Evolutionary conservation across 805 yeast genomes (phyloP).

Genomic region (Saturnispora saitoi): DNA sequence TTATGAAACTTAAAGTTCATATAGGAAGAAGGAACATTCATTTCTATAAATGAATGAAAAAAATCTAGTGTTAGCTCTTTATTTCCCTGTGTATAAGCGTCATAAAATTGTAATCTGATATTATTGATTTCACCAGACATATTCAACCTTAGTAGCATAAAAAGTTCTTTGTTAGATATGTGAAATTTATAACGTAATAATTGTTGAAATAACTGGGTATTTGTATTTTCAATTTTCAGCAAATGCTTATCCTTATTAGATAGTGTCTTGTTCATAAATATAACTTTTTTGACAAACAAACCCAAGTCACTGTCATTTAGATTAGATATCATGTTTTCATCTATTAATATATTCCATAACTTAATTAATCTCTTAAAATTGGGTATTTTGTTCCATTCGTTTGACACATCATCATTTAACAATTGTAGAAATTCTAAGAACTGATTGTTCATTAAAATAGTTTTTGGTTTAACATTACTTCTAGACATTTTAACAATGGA

Average conservation of each 20-base stretch:
- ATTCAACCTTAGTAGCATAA: conserved; percentile 9
- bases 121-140: not conserved
- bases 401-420: conserved; percentile 7
- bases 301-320: conserved; percentile 9
- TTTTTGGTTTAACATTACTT: conserved; percentile 3
- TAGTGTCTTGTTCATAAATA: conserved; percentile 6
- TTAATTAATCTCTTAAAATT: conserved; percentile 6
- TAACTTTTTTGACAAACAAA: conserved; percentile 6
- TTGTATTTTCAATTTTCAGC: conserved; percentile 1
- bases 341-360: conserved; percentile 1
- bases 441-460: not conserved
- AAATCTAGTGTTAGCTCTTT: not conserved
- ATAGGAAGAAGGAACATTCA: conserved; percentile 7
- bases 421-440: conserved; percentile 9
- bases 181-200: conserved; percentile 3
- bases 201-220: conserved; percentile 5
- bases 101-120: conserved; percentile 3
- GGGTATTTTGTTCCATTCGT: conserved; percentile 2
- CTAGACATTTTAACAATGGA: not conserved
- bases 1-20: not conserved
- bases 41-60: conserved; percentile 3
- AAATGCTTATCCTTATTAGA: not conserved
- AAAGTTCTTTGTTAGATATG: conserved; percentile 12
- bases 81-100: not conserved
- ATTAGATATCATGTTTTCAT: not conserved